Evolutionary conservation across 2,329 filamentous ascomycete genomes (phyloP), one percentile per base, ranked within the genome.

Genomic region (Ceratocystis papillata): DNA sequence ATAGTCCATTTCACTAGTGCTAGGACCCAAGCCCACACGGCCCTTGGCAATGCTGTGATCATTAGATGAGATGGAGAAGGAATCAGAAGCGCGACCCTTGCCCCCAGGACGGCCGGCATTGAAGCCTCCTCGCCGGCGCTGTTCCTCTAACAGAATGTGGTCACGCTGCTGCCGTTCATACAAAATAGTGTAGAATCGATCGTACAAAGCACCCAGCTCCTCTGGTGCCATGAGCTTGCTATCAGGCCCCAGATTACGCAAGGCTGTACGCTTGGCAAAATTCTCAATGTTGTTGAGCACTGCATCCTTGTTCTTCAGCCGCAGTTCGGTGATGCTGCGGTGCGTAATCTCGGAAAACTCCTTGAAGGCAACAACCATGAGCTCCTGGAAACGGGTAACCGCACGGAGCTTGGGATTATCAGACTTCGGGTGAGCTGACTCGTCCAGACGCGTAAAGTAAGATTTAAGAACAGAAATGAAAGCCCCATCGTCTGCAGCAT

Each of bases 301-400:
- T 0, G 89, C 87, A 72, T 94, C 90, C 76, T 97, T 97, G 76
- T 97, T 95, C 76, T 92, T 96, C 50, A 89, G 81, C 25, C 94
- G 86, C 73, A 95, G 82, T 70, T 97, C 94, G 0, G 88, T 88
- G 68, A 99, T 92, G 63, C 87, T 96, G 73, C 86, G 87, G 73
- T 99, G 93, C 0, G 94, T 99, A 70, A 99, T 96, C 50, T 87
- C 90, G 0, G 93, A 88, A 73, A 99, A 99, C 73, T 99, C 94
- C 71, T 96, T 97, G 78, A 99, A 99, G 0, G 94, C 94, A 22
- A 97, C 94, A 2, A 99, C 94, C 92, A 99, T 97, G 67, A 99
- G 83, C 75, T 97, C 94, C 72, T 99, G 94, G 74, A 99, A 99
- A 60, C 90, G 85, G 5, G 95, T 99, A 65, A 99, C 94, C 0